These are phyloP conservation scores for Rhodotorula babjevae DNA, from an alignment of 768 basidiomycete genomes.

Conservation along the genomic window DNA sequence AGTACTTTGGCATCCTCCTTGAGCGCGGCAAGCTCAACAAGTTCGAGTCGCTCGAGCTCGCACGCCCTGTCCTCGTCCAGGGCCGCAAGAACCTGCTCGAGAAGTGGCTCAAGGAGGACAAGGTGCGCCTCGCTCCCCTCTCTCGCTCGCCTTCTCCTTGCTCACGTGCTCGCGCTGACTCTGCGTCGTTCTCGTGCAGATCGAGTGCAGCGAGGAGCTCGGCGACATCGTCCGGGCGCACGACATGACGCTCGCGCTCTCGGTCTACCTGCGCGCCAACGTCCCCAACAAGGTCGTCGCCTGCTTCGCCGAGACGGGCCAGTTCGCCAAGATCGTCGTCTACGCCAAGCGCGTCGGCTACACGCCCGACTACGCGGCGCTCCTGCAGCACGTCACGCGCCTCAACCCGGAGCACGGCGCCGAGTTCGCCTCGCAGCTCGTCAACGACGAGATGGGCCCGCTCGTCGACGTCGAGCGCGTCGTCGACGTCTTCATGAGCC, in stretches of 20 bases:
- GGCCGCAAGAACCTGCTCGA: slow-evolving; percentile 93
- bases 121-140: slow-evolving; percentile 54
- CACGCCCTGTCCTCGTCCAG: slow-evolving; percentile 90
- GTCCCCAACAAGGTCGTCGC: slow-evolving; percentile 93
- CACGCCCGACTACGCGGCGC: slow-evolving; percentile 80
- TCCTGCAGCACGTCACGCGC: slow-evolving; percentile 93
- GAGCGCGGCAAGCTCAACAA: slow-evolving; percentile 99
- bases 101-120: slow-evolving; percentile 99
- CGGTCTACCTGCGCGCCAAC: slow-evolving; percentile 94
- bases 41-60: slow-evolving; percentile 88
- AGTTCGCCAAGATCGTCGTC: slow-evolving; percentile 94
- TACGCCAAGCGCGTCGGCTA: slow-evolving; percentile 97
- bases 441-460: slow-evolving; percentile 87
- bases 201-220: slow-evolving; percentile 96
- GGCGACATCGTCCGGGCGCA: slow-evolving; percentile 91
- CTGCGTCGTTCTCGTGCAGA: slow-evolving; percentile 53
- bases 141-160: slow-evolving; percentile 4
- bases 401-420: slow-evolving; percentile 95
- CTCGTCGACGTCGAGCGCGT: slow-evolving; percentile 90
- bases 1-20: slow-evolving; percentile 96
- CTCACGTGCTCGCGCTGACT: not conserved
- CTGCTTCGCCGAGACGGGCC: slow-evolving; percentile 97
- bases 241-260: slow-evolving; percentile 95
- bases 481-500: slow-evolving; percentile 98
- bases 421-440: slow-evolving; percentile 91